phyloP scores from a whole-genome alignment of 78 protist genomes.

The Tieghemostelium lacteum region DNA sequence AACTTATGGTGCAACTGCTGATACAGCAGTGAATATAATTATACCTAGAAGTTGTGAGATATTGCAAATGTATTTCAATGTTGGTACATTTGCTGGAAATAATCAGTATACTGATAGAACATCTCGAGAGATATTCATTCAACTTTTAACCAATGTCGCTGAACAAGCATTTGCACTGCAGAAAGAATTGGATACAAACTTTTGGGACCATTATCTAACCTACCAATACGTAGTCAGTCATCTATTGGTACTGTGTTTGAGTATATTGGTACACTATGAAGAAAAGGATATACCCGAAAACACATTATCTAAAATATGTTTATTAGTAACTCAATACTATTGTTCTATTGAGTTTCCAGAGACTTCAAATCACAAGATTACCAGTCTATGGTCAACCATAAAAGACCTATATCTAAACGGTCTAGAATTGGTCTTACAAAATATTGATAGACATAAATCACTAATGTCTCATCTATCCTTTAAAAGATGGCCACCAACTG shows the following conservation, averaged over 20 bases:
- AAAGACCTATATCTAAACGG: constrained; percentile 5
- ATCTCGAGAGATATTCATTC: neutral
- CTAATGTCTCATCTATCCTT: neutral
- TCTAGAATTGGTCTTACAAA: neutral
- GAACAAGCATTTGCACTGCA: neutral
- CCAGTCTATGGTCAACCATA: neutral
- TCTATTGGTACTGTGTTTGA: neutral
- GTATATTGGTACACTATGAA: neutral
- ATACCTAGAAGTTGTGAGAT: constrained; percentile 20
- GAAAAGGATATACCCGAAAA: constrained; percentile 2
- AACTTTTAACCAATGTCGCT: neutral
- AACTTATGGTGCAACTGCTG: constrained; percentile 17
- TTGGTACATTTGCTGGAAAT: neutral
- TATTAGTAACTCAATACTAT: neutral
- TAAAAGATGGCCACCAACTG: constrained; percentile 30
- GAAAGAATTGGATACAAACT: neutral
- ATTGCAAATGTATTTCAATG: neutral
- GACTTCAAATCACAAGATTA: no score
- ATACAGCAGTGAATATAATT: neutral
- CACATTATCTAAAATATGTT: neutral
- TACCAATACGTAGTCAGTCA: constrained; percentile 1
- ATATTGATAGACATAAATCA: neutral
- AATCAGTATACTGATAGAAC: neutral
- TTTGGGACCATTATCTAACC: neutral
- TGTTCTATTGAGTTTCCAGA: constrained; percentile 10